Evolutionary conservation across 2,329 filamentous ascomycete genomes (phyloP), one percentile per base, ranked within the genome.

Genomic region (Fusarium beomiforme): DNA sequence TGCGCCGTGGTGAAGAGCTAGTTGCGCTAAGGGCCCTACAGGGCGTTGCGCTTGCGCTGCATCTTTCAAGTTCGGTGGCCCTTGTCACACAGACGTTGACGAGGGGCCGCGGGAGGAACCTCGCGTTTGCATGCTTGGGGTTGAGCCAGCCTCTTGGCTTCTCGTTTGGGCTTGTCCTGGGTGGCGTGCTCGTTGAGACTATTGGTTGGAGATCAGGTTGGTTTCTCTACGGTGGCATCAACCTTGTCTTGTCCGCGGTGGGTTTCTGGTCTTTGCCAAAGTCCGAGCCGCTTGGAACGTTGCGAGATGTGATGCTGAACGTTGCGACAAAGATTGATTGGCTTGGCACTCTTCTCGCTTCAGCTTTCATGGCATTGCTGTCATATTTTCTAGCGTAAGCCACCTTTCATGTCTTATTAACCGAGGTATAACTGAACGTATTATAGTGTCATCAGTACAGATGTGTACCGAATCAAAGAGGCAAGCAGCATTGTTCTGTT

Each of bases 341-440:
- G 86, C 69, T 86, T 24, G 87, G 87, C 0, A 85, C 85, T 1
- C 24, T 81, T 1, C 80, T 89, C 6, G 83, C 83, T 3, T 85
- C 83, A 37, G 76, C 80, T 0, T 83, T 81, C 21, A 78, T 89
- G 65, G 84, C 83, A 1, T 75, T 87, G 56, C 75, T 88, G 4
- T 86, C 83, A 4, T 89, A 89, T 70, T 80, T 86, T n/a, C 79
- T 88, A n/a, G 85, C 85, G 84, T 86, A 73, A 79, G 84, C 81
- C 36, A 26, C 11, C 6, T 4, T 36, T 7, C 14, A 13, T 39
- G 21, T 34, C 26, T 47, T 55, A 9, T 12, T 43, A 29, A 29
- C 16, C 34, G 4, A 16, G 8, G 43, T 60, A 23, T 26, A 14
- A 12, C 61, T 73, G 19, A 75, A 43, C 7, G 1, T 1, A 2